Evolutionary conservation across 495 filamentous ascomycete species (phyloP), one percentile per base, ranked within the genome.

Genomic region (Penicillium chermesinum): DNA sequence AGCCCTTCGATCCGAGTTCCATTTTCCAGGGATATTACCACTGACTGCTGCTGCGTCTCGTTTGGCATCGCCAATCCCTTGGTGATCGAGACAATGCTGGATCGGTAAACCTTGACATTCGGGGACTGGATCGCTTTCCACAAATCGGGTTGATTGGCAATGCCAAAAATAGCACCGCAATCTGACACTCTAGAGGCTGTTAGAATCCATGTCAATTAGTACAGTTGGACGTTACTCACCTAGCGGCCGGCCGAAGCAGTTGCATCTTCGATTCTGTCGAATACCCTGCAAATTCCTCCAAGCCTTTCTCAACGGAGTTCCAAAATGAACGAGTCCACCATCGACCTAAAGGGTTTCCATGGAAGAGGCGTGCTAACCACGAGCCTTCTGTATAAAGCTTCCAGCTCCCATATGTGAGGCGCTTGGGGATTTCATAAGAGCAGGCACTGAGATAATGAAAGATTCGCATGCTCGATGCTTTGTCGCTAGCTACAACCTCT

Each of bases 381-480:
- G 22, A 83, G 64, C 36, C 87, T 77, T 53, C 83, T 43, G 37
- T 51, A 57, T 3, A 79, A 74, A 30, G 62, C 53, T 45, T 86
- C 80, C 45, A 81, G 64, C 38, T 52, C 62, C 4, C 59, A 57
- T 58, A 68, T 51, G 35, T 50, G 37, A 57, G 61, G 41, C 37
- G 54, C 14, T 61, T 62, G 0, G 65, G 65, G 3, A 34, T 43
- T 20, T 73, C 70, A 60, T 76, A 79, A 18, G 74, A 67, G 47
- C 68, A 74, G 1, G 78, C 77, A 20, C 61, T 70, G 10, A 83
- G 54, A 58, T 76, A 77, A 2, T 73, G 78, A 21, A 81, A 55
- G 8, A 78, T 54, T 3, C 81, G 66, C 0, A 71, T 82, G 15
- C 68, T 75, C 8, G 80, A 76, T n/a, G 87, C 74, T 46, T 83